Base-by-base conservation (phyloP, 768 basidiomycete species). In the Leucocoprinus leucothites region DNA sequence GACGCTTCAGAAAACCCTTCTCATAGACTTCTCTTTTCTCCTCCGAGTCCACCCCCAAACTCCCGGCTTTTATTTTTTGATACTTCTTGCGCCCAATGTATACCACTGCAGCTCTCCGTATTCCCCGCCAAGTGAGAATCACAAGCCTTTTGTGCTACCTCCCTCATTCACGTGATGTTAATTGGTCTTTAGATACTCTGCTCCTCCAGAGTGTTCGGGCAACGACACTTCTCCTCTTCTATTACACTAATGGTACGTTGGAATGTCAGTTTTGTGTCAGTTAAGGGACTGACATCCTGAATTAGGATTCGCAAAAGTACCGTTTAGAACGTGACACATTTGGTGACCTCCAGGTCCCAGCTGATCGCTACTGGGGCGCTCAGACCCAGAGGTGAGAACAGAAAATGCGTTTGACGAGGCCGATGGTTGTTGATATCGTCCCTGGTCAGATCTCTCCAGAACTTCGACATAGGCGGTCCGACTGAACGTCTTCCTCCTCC, bases 381-480 rank as follows among this genome's bases (percentile, higher is more conserved):
- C 97, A 98, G 72, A 99, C 97, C 13, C 96, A 98, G 67, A 81
- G 97, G 91, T 89, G 62, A 21, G 73, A 41, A 42, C 18, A 24
- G 41, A 35, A 24, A 50, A 55, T 34, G 19, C 28, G 57, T 25
- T 13, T 25, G 43, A 22, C 25, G 22, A 51, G 13, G 11, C 26
- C 19, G 36, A 43, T n/a, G n/a, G 14, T 38, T 38, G 28, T 31
- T 26, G 45, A 24, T 18, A 34, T 48, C 24, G 22, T 42, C 51
- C 36, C 6, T 18, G 24, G 13, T 3, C 62, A 92, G 93, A 43
- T 96, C 94, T 18, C 77, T 98, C 58, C 90, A 95, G 71, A 99
- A 99, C 71, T 99, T 99, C 63, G 95, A 99, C 67, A 99, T 99
- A 62, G 97, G 97, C 56, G 97, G 97, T 18, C 86, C 90, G 18